Evolutionary conservation across 177 flowering plant genomes (phyloP), one percentile per base, ranked within the genome.

Genomic region (Tripterygium wilfordii): DNA sequence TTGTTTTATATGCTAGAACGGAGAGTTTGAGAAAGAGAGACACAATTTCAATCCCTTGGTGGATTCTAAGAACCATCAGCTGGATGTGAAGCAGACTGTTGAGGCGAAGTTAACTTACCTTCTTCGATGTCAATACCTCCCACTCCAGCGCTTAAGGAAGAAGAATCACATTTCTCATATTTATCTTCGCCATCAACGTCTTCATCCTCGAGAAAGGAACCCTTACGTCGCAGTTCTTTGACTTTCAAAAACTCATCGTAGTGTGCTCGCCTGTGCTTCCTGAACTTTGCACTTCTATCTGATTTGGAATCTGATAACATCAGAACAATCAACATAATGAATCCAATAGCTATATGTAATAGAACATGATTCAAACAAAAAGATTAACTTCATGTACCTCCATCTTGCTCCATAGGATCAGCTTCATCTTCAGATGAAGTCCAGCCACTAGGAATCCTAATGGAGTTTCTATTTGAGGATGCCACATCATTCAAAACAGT

Each of bases 351-450:
- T n/a, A n/a, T n/a, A n/a, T n/a, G n/a, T n/a, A n/a, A n/a, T n/a
- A n/a, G n/a, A n/a, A n/a, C n/a, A n/a, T n/a, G n/a, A n/a, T n/a
- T n/a, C n/a, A n/a, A n/a, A n/a, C n/a, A n/a, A n/a, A n/a, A n/a
- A n/a, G n/a, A n/a, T n/a, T n/a, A n/a, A n/a, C n/a, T n/a, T n/a
- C n/a, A n/a, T n/a, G n/a, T n/a, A n/a, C n/a, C 77, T 62, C 74
- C 89, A 62, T 68, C 81, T 62, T 76, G 74, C 29, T 83, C 95
- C 89, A 83, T 84, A 35, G 67, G 65, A 61, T 94, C 95, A 43
- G 64, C 82, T 65, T 90, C 99, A 62, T 94, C 99, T 9, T 94
- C 99, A 25, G 95, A 85, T 24, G 97, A 79, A 58, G 86, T 74
- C 97, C 99, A 94, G 47, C 82, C 95, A 40, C 76, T 67, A 30